Evolutionary conservation across 208 protist genomes (phyloP), one percentile per base, ranked within the genome.

Genomic region (Crithidia fasciculata): DNA sequence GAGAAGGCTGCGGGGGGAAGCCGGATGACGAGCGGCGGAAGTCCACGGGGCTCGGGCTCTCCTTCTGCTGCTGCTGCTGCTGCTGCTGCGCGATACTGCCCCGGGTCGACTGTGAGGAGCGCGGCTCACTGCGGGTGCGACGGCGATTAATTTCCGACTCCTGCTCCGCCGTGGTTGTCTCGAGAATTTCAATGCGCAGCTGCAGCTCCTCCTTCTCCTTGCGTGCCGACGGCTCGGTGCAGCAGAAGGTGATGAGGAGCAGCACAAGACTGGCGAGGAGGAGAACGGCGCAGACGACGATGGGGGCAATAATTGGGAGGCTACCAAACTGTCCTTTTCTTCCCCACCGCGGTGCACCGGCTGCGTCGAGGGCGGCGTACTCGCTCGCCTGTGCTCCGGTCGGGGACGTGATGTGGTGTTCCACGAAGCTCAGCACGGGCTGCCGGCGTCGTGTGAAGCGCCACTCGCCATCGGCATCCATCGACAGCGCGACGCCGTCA

Each of bases 391-490:
- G 62, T 19, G 6, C 52, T 4, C 18, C n/a, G 39, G 28, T 66
- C 1, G 69, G 67, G 5, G 5, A 59, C 44, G 9, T 28, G 13
- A 71, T 43, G 15, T 18, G 59, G 39, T 66, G 68, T 68, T 80
- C 74, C 9, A 80, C 47, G 9, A 71, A 69, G 62, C 60, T 74
- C 8, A 64, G 7, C 4, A 45, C 6, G 10, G 74, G 54, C 53
- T 53, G 45, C 4, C 8, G 7, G 53, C 62, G 44, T 9, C 47
- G 28, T 0, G 62, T 56, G 54, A 74, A 80, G 74, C 74, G 68
- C 74, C 74, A 80, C 56, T 74, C 68, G 0, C 74, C 74, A 53
- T 57, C 43, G 4, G 53, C 12, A 61, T 80, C 74, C 16, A 80
- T 68, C 4, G 74, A 18, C 13, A 79, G 74, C 36, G 57, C 58